Evolutionary conservation across 495 filamentous ascomycete genomes (phyloP).

Genomic region (Hapsidospora chrysogenum): DNA sequence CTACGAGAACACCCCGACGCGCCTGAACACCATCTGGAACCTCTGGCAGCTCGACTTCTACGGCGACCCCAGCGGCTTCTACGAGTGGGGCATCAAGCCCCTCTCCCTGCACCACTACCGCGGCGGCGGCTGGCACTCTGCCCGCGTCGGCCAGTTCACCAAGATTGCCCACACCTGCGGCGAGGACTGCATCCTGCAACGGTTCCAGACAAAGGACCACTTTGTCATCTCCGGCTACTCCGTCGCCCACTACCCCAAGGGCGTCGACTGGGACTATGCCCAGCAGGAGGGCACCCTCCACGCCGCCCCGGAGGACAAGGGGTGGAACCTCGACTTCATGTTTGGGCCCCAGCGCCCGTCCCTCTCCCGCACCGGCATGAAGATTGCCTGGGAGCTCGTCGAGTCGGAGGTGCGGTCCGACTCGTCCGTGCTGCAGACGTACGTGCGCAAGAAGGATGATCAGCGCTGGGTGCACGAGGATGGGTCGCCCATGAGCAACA

Average conservation of each 20-base stretch:
- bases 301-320: conserved; percentile 34
- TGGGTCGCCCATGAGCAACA: conserved; percentile 17
- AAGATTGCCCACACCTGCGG: conserved; percentile 46
- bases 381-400: conserved; percentile 36
- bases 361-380: conserved; percentile 29
- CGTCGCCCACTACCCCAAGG: conserved; percentile 42
- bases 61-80: conserved; percentile 49
- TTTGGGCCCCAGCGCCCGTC: conserved; percentile 29
- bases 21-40: conserved; percentile 41
- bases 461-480: conserved; percentile 19
- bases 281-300: conserved; percentile 50
- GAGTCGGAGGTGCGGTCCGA: conserved; percentile 20
- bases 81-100: conserved; percentile 48
- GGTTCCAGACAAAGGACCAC: conserved; percentile 47
- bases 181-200: conserved; percentile 45
- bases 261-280: conserved; percentile 39
- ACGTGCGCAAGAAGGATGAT: conserved; percentile 23
- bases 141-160: conserved; percentile 46
- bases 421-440: conserved; percentile 19
- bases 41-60: conserved; percentile 53
- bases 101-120: conserved; percentile 51
- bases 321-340: conserved; percentile 34
- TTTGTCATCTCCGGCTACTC: conserved; percentile 51
- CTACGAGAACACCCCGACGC: conserved; percentile 42
- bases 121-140: conserved; percentile 31